Conservation (phyloP, 129 eudicot species). For the Arctium minus region DNA sequence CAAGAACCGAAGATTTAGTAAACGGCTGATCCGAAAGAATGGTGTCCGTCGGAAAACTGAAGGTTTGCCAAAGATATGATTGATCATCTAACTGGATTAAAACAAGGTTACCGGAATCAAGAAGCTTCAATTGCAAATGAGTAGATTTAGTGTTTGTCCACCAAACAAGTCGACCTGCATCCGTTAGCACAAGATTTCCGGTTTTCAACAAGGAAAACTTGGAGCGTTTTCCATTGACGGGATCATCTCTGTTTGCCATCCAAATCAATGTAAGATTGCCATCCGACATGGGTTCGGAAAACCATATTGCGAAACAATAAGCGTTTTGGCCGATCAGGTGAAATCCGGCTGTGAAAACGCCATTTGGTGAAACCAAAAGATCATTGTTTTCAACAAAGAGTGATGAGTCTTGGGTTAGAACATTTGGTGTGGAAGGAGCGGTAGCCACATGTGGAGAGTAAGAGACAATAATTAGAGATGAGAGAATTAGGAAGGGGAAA, state of each 20-base stretch:
- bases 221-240: constrained; percentile 37
- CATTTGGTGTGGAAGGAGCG: background rate
- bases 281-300: background rate
- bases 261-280: constrained; percentile 19
- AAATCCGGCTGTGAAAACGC: constrained; percentile 44
- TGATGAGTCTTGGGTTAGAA: constrained; percentile 19
- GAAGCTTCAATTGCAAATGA: constrained; percentile 21
- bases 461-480: background rate
- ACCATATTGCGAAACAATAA: constrained; percentile 43
- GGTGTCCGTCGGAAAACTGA: constrained; percentile 46
- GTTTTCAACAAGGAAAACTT: constrained; percentile 7
- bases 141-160: constrained; percentile 11
- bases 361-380: constrained; percentile 26
- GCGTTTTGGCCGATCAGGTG: constrained; percentile 37
- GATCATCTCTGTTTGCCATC: constrained; percentile 45
- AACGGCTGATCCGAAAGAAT: constrained; percentile 45
- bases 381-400: constrained; percentile 25
- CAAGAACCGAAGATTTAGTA: constrained; percentile 20
- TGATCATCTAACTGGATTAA: background rate
- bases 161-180: constrained; percentile 30
- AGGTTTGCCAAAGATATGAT: constrained; percentile 51
- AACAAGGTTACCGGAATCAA: constrained; percentile 41
- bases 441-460: background rate
- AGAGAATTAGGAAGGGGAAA: background rate
- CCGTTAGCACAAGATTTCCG: constrained; percentile 31